Percentiles rank a stretch among this genome's conserved stretches.
Evolutionary conservation across 2,329 filamentous ascomycete genomes (phyloP).

Genomic region (Xylariaceae sp.): DNA sequence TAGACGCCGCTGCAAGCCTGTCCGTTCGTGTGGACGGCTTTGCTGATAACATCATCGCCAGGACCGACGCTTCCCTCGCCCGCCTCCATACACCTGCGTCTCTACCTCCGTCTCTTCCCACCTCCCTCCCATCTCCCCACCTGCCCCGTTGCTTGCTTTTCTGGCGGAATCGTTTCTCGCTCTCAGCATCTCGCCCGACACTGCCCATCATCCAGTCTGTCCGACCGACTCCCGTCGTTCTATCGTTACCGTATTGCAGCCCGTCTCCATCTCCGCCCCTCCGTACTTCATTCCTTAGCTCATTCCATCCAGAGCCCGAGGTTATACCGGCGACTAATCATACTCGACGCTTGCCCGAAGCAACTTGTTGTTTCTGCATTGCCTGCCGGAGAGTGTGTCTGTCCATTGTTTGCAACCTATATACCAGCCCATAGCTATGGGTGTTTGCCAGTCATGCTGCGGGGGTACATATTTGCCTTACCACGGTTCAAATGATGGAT

Average conservation of each 20-base stretch:
- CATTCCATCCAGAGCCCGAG: not conserved
- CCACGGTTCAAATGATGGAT: constrained; percentile 11
- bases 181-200: not conserved
- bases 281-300: constrained; percentile 2
- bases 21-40: constrained; percentile 12
- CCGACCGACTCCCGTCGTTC: constrained; percentile 10
- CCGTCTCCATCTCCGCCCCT: not conserved
- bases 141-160: not conserved
- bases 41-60: constrained; percentile 8
- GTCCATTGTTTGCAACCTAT: constrained; percentile 6
- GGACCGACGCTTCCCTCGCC: constrained; percentile 7
- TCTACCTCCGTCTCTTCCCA: constrained; percentile 3
- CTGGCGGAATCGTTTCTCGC: not conserved
- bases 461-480: constrained; percentile 30
- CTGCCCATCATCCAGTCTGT: constrained; percentile 1
- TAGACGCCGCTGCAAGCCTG: constrained; percentile 14
- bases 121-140: not conserved
- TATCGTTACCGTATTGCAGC: not conserved
- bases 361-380: not conserved
- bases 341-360: not conserved
- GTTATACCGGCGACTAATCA: constrained; percentile 4
- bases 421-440: constrained; percentile 29
- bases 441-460: constrained; percentile 37
- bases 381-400: not conserved
- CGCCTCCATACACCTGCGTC: not conserved